Percentiles rank a stretch among this genome's conserved stretches.
Evolutionary conservation across 805 yeast genomes (phyloP).

Genomic region (Kuraishia floccosa): DNA sequence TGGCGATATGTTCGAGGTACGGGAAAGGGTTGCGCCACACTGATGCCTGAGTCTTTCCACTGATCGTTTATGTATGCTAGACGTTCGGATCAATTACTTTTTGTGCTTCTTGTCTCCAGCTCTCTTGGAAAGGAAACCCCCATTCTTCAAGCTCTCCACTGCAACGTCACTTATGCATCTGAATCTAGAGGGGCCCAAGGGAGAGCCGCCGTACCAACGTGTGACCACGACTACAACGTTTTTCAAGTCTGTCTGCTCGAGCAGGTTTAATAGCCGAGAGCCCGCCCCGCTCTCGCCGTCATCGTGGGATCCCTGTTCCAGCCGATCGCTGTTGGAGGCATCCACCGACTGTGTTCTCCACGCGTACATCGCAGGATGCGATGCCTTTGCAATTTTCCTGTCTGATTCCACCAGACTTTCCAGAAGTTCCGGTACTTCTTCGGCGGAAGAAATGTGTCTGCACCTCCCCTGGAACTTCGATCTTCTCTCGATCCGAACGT

Average conservation of each 20-base stretch:
- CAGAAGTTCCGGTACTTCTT: background rate
- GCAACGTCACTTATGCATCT: slow-evolving; percentile 52
- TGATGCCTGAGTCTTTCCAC: no score
- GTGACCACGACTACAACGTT: slow-evolving; percentile 60
- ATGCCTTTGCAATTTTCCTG: slow-evolving; percentile 32
- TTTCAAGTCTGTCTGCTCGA: slow-evolving; percentile 34
- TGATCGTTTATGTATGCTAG: no score
- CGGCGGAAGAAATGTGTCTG: background rate
- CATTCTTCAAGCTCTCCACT: slow-evolving; percentile 33
- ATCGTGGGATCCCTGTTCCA: slow-evolving; percentile 50
- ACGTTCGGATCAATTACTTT: no score
- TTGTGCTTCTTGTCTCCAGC: no score
- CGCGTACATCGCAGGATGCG: slow-evolving; percentile 68
- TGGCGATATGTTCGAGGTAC: no score
- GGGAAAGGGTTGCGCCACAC: no score
- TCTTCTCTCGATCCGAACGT: background rate
- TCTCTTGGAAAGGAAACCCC: slow-evolving; percentile 17
- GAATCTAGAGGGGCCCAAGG: slow-evolving; percentile 63
- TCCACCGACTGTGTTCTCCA: no score
- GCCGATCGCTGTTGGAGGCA: slow-evolving; percentile 1
- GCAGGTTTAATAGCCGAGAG: slow-evolving; percentile 36
- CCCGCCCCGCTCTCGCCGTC: slow-evolving; percentile 77
- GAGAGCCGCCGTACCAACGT: slow-evolving; percentile 77
- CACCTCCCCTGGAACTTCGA: slow-evolving; percentile 1
- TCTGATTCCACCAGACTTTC: background rate